A percentile compares a stretch with the other conserved stretches of the same genome.
phyloP scores from a whole-genome alignment of 2,329 filamentous ascomycete genomes.

The Gnomoniopsis sp. region DNA sequence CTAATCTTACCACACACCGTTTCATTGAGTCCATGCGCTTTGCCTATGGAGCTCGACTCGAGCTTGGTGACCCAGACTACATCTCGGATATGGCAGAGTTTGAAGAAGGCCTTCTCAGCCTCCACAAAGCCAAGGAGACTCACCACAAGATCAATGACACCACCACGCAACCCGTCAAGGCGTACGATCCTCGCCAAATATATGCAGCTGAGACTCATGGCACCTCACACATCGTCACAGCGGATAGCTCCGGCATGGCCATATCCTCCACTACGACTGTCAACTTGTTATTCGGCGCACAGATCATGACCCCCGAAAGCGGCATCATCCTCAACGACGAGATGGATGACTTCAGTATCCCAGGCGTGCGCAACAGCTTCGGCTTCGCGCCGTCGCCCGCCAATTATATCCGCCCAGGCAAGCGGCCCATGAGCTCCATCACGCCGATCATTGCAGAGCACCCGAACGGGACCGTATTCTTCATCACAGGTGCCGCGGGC shows the following conservation, averaged over 20 bases:
- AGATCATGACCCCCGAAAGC: slow-evolving; percentile 74
- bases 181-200: slow-evolving; percentile 68
- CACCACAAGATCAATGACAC: slow-evolving; percentile 68
- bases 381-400: slow-evolving; percentile 75
- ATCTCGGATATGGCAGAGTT: slow-evolving; percentile 60
- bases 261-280: slow-evolving; percentile 83
- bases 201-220: slow-evolving; percentile 69
- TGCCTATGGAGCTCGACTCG: slow-evolving; percentile 74
- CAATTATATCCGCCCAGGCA: slow-evolving; percentile 79
- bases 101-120: slow-evolving; percentile 65
- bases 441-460: slow-evolving; percentile 74
- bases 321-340: slow-evolving; percentile 76
- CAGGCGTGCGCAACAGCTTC: slow-evolving; percentile 73
- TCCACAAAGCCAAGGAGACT: slow-evolving; percentile 55
- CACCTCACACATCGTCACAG: slow-evolving; percentile 69
- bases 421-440: slow-evolving; percentile 81
- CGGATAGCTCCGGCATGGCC: slow-evolving; percentile 70
- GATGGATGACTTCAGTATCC: slow-evolving; percentile 83
- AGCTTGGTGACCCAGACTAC: slow-evolving; percentile 79
- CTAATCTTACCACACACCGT: slow-evolving; percentile 72
- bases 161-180: slow-evolving; percentile 65
- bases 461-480: slow-evolving; percentile 64
- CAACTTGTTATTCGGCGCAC: slow-evolving; percentile 80
- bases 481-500: slow-evolving; percentile 74
- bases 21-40: slow-evolving; percentile 88